Evolutionary conservation across 2,329 filamentous ascomycete species (phyloP), one percentile per base, ranked within the genome.

Genomic region (Alternaria gaisen): DNA sequence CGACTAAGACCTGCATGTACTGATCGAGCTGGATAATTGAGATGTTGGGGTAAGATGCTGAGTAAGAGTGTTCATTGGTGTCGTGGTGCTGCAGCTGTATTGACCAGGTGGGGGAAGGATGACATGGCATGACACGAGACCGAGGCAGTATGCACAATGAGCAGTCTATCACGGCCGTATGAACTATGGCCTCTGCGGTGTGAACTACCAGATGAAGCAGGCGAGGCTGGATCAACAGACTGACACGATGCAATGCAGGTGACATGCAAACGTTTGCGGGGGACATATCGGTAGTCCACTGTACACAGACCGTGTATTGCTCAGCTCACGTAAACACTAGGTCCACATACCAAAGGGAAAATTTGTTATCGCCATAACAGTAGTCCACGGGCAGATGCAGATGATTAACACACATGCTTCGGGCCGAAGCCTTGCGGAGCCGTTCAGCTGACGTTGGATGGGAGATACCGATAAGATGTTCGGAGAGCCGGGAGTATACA

Each of bases 291-390:
- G 50, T 52, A 18, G 50, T 41, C 50, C 22, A 24, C 46, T 50
- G 32, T 9, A 50, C 46, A 50, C 32, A 50, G 32, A 20, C 32
- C 14, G 20, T 38, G 22, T 3, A 20, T 36, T 26, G 46, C 11
- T 38, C 46, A 50, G 50, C 36, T 52, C 50, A 52, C 50, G 34
- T 52, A 52, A 41, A 52, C 34, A 52, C 50, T 26, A 52, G 46
- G 28, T 36, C 46, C 18, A 48, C 28, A 5, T 34, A 20, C 34
- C 48, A 36, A 28, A 26, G 50, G 16, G 16, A 22, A 38, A 41
- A 41, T 28, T 20, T 41, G 34, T 12, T 18, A 16, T 30, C 9
- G 24, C 16, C 14, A 52, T 38, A 14, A 28, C 26, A 24, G n/a
- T 41, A 18, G 36, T 52, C 22, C 32, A 50, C 32, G 20, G 30